Evolutionary conservation across 768 basidiomycete species (phyloP), one percentile per base, ranked within the genome.

Genomic region (Lyophyllum semitale): DNA sequence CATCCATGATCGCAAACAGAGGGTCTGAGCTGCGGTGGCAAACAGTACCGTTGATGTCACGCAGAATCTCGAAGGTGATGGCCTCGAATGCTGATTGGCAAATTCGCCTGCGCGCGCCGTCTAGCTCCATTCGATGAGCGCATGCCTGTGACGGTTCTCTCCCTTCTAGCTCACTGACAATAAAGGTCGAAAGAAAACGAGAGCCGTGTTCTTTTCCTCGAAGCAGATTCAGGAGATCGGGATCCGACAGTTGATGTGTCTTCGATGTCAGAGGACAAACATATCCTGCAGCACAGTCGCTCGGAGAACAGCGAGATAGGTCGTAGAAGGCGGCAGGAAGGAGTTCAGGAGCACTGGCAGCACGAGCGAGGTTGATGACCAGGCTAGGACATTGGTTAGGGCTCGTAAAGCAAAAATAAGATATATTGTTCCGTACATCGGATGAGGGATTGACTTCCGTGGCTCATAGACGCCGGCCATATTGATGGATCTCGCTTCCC

Each of bases 281-380:
- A 65, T 79, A 74, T 6, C 86, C 88, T 6, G 74, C 67, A 26
- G 81, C 80, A 30, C 83, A 81, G 46, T 83, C 81, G 62, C 84
- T 89, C 1, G 87, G 83, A 27, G 80, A 71, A 61, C 73, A 82
- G 37, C 90, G 86, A 20, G 86, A 90, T 38, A 92, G 79, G 67
- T 91, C 90, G 68, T 92, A 92, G 71, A 89, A 89, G 5, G 89
- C 89, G 26, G 89, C 80, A 4, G 89, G 88, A 3, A 91, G 74
- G 30, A 91, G 79, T 59, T 84, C 79, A 0, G 72, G 73, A 0
- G 83, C 77, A 38, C 81, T 70, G 25, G 80, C 77, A 52, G 81
- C 79, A 54, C 83, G 77, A 20, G 87, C 88, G 4, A 91, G 71
- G 45, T 84, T 85, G 61, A 91, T 88, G 53, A 90, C 73, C 30